These are phyloP conservation scores for Cytospora paraplurivora DNA, from an alignment of 2,329 filamentous ascomycete genomes.

Conservation along the genomic window DNA sequence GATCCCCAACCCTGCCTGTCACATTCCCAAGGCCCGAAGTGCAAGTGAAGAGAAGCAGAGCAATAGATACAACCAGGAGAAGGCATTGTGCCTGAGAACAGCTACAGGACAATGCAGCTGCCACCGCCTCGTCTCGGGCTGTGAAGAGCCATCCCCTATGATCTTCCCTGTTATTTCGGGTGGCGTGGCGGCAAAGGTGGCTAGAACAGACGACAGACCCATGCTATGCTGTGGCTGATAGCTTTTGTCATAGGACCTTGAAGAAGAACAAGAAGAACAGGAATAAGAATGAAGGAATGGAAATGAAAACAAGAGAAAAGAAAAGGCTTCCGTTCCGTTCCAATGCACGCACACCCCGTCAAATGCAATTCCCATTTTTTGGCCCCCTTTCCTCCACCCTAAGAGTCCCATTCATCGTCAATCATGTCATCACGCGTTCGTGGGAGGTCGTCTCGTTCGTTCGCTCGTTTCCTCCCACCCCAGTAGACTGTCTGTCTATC, in stretches of 20 bases:
- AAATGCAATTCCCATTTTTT: conserved; percentile 18
- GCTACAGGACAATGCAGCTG: conserved; percentile 19
- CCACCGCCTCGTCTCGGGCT: conserved; percentile 15
- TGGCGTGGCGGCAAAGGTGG: conserved; percentile 10
- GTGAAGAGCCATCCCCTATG: conserved; percentile 5
- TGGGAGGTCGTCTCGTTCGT: not conserved
- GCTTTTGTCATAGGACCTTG: conserved; percentile 9
- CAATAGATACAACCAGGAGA: not conserved
- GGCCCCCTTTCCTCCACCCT: not conserved
- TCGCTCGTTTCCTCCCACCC: not conserved
- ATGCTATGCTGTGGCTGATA: conserved; percentile 5
- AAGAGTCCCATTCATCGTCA: not conserved
- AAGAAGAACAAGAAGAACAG: not conserved
- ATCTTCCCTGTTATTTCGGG: not conserved
- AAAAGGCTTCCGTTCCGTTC: not conserved
- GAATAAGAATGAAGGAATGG: not conserved
- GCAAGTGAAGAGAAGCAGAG: not conserved
- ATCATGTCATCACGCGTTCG: not conserved
- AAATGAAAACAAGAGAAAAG: not conserved
- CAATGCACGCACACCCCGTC: conserved; percentile 13
- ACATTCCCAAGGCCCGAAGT: not conserved
- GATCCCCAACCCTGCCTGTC: too few species aligned
- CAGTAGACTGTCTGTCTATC: not conserved
- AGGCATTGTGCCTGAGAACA: conserved; percentile 14
- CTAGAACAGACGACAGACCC: conserved; percentile 7